Base-by-base conservation (phyloP, 495 filamentous ascomycete genomes). In the Thermothielavioides terrestris region DNA sequence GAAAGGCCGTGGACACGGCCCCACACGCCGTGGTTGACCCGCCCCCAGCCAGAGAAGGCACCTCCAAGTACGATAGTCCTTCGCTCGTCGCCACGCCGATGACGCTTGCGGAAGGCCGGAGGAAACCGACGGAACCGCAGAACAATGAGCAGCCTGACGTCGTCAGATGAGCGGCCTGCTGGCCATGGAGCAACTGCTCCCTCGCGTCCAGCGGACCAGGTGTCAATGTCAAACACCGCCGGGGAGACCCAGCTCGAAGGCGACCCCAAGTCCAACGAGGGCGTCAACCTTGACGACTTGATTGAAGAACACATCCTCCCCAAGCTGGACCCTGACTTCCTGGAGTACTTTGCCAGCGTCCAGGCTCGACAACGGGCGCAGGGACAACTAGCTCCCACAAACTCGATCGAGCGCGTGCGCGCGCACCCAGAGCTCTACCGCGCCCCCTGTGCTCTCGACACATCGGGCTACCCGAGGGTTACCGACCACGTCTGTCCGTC, bases 381-480 rank as follows among this genome's bases (percentile, higher is more conserved):
- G 30, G 34, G 41, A 34, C 40, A 50, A 10, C 46, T 48, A 6
- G 28, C 43, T 8, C 67, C 73, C 35, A 63, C 71, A 46, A 62
- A 71, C 21, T 59, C 67, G 17, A 74, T 77, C 27, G 63, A 75
- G 41, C 63, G 72, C 7, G 55, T 65, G 15, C 68, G 69, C 15
- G 56, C 58, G 21, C 39, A 63, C 23, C 73, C 75, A 10, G 63
- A 63, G 14, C 63, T 53, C 17, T 69, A 64, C 26, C 66, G 60
- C 10, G 55, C 65, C 5, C 60, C 68, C 1, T 66, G 61, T 30
- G 64, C 70, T 35, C 36, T 71, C 31, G 65, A 61, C 37, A 42
- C 64, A 27, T 66, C 65, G 4, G 62, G 52, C 34, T 62, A 54
- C 9, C 63, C 67, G 14, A 37, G 68, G 11, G 68, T 74, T 6